Conservation (phyloP, 2,329 filamentous ascomycete species). For the Macrophomina tecta region DNA sequence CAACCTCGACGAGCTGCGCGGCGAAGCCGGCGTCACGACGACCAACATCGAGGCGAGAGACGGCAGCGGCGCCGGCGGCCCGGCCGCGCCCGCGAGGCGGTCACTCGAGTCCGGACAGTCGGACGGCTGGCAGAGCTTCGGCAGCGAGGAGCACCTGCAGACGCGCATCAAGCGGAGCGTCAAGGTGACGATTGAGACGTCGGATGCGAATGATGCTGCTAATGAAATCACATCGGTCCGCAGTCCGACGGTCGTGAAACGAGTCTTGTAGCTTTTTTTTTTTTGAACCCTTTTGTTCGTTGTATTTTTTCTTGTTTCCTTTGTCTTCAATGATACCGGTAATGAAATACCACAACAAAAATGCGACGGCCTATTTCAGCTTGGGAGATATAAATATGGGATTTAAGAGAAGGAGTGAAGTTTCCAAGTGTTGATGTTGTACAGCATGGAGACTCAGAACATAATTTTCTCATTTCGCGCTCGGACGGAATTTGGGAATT, state of each 20-base stretch:
- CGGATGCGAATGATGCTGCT: not conserved
- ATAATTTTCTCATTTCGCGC: too few species aligned
- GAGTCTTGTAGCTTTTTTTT: slow-evolving; percentile 8
- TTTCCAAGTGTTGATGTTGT: too few species aligned
- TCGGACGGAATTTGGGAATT: too few species aligned
- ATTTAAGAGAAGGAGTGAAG: too few species aligned
- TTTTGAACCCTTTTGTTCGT: not conserved
- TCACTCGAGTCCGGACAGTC: not conserved
- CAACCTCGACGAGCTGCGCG: slow-evolving; percentile 2
- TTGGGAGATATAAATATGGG: too few species aligned
- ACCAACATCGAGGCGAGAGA: slow-evolving; percentile 2
- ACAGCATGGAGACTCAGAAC: too few species aligned
- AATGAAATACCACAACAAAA: too few species aligned
- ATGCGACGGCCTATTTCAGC: too few species aligned
- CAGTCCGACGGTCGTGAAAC: slow-evolving; percentile 2
- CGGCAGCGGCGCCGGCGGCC: not conserved
- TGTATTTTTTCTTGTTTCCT: too few species aligned
- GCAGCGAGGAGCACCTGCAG: slow-evolving; percentile 17
- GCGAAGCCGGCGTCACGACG: not conserved
- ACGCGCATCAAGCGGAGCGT: slow-evolving; percentile 17
- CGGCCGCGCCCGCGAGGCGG: not conserved
- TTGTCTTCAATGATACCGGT: too few species aligned
- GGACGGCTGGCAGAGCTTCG: slow-evolving; percentile 17
- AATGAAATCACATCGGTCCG: slow-evolving; percentile 7
- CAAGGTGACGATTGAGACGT: slow-evolving; percentile 7